These are phyloP conservation scores for Coniophora puteana DNA, from an alignment of 1,284 basidiomycete species.

Conservation along the genomic window DNA sequence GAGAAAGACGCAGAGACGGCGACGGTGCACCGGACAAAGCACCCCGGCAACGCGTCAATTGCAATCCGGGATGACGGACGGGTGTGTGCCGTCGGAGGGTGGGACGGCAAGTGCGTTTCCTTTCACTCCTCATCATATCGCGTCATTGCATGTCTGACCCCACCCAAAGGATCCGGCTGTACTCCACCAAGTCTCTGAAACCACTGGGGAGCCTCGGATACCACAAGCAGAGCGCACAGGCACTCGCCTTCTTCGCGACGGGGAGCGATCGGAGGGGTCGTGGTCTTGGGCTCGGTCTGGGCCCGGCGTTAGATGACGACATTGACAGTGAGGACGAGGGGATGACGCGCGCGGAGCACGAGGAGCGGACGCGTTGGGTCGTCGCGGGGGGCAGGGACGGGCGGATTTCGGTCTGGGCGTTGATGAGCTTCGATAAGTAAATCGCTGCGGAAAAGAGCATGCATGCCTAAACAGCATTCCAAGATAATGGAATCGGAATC, in stretches of 20 bases:
- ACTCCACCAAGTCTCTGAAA: constrained; percentile 73
- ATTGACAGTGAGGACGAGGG: constrained; percentile 45
- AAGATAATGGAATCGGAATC: too few relatives aligned
- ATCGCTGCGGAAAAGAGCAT: background rate
- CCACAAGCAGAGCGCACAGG: constrained; percentile 74
- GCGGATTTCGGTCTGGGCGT: constrained; percentile 73
- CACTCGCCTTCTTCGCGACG: constrained; percentile 58
- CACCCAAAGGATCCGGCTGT: constrained; percentile 63
- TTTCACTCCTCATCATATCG: background rate
- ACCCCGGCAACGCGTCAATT: constrained; percentile 74
- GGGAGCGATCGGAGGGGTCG: constrained; percentile 3
- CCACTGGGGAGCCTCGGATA: constrained; percentile 75
- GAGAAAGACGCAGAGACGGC: constrained; percentile 7
- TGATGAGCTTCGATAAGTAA: constrained; percentile 62
- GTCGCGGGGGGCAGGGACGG: constrained; percentile 71
- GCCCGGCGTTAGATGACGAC: constrained; percentile 7
- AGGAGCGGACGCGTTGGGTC: constrained; percentile 61
- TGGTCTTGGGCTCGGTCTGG: background rate
- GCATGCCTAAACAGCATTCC: too few relatives aligned
- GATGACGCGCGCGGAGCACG: constrained; percentile 47
- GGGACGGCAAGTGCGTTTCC: constrained; percentile 78
- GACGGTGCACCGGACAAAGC: constrained; percentile 56
- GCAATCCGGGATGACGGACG: constrained; percentile 72
- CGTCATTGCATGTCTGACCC: background rate
- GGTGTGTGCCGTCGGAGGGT: constrained; percentile 81